Base-by-base conservation (phyloP, 2,329 filamentous ascomycete species). In the Stachybotrys chartarum region DNA sequence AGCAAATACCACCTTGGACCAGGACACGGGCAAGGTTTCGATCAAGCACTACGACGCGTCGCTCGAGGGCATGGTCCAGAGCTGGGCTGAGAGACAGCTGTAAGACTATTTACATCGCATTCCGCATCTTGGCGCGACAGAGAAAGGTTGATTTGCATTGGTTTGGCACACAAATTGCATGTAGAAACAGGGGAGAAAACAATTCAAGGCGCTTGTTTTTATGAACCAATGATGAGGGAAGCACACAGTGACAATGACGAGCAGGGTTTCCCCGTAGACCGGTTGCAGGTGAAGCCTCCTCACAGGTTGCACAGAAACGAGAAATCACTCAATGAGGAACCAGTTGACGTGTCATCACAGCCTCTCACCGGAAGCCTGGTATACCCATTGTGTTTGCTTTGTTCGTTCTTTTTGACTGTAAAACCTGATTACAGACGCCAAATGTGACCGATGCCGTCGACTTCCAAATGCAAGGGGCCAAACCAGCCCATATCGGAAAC, bases 41-140 rank as follows among this genome's bases (percentile, higher is more conserved):
- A 72, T 96, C 71, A 89, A 86, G 75, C 91, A 97, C 74, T 97
- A 97, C 72, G 90, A 95, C 62, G 81, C 91, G 1, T 89, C 84
- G 6, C 76, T 86, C 7, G 82, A 88, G 70, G 92, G 92, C 6
- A 85, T 97, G 77, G 86, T 96, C 58, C 80, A 90, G 77, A 94
- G 90, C 71, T 95, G 83, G 78, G 87, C 79, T 3, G 88, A 91
- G 63, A 77, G 84, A 55, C 69, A 77, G 56, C 63, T 77, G 59
- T 80, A 70, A 71, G 58, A 52, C n/a, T 47, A 47, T 12, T 4
- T 12, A 47, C 45, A 47, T 14, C 10, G 35, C 10, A 42, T 6
- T 10, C 14, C 3, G 35, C 35, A 42, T 42, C 8, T 42, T 42
- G 35, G 35, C 35, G 35, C 35, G 35, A 14, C 5, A 42, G 14